Conservation (phyloP, 169 alveolate species). For the Plasmodium fragile region DNA sequence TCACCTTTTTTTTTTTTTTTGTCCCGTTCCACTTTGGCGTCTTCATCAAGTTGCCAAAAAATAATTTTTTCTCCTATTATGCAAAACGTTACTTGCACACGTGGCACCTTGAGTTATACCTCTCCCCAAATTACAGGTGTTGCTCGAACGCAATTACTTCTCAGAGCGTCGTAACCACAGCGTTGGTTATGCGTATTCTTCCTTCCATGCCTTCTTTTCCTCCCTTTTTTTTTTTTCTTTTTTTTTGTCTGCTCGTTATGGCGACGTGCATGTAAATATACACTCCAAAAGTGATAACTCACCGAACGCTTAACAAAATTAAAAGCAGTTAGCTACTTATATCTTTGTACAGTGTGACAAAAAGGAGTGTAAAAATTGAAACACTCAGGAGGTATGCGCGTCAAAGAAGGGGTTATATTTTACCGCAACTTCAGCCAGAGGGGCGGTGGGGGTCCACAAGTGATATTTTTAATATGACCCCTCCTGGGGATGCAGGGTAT, state of each 20-base stretch:
- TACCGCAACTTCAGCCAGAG: not conserved
- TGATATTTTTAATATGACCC: no score
- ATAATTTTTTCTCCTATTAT: not conserved
- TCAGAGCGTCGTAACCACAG: not conserved
- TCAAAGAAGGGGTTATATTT: not conserved
- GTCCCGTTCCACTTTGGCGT: not conserved
- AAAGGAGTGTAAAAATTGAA: not conserved
- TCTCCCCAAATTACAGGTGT: not conserved
- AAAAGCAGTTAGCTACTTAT: not conserved
- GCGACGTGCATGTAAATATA: not conserved
- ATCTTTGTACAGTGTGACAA: not conserved
- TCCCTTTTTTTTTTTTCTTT: not conserved
- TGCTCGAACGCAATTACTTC: not conserved
- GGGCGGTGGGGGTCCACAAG: not conserved
- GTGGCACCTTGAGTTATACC: not conserved
- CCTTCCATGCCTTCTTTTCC: not conserved
- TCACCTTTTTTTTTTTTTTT: constrained; percentile 21
- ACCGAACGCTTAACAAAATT: not conserved
- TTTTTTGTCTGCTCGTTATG: not conserved
- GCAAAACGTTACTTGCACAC: not conserved
- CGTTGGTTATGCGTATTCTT: not conserved
- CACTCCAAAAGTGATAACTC: not conserved
- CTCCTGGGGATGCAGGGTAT: not conserved
- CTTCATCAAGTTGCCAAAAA: not conserved
- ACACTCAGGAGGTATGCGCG: not conserved